Evolutionary conservation across 2,329 filamentous ascomycete genomes (phyloP), one percentile per base, ranked within the genome.

Genomic region (Leptodontidium sp.): DNA sequence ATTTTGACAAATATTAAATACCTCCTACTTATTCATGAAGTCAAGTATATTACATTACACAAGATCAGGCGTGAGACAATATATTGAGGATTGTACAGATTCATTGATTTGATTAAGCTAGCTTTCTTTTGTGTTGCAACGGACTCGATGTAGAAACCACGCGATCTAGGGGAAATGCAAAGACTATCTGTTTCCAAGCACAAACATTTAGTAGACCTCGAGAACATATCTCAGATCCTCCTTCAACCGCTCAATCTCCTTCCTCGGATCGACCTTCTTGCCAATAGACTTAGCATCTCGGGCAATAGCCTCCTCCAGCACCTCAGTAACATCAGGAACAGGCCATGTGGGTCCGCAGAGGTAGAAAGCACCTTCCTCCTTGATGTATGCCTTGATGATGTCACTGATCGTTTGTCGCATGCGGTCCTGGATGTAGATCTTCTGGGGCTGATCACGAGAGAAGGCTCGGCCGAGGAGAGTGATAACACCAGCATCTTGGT

Each of bases 391-490:
- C 81, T 94, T 84, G 68, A 93, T 87, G 72, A 99, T 97, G 71
- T 96, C 90, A 55, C 85, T 83, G 69, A 98, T 83, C 0, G 91
- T 93, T 87, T 98, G 87, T 68, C 96, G 87, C 96, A 99, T 99
- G 74, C 94, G 89, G 80, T 99, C 96, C 85, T 99, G 96, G 78
- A 99, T 99, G 83, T 99, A 99, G 73, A 99, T 97, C 90, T 99
- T 99, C 84, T 98, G 87, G 17, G 93, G 92, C 86, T 99, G 96
- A 79, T 99, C 96, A 79, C 96, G 91, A 68, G 93, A 97, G 86
- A 99, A 99, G 53, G 96, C 96, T 63, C 93, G 90, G 64, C 96
- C 96, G 62, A 99, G 88, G 52, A 97, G 87, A 0, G 96, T 99
- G 79, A 99, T 94, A 75, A 99, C 93, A 63, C 96, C 96, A 0